Evolutionary conservation across 2,329 filamentous ascomycete genomes (phyloP).

Genomic region (Nemania diffusa): DNA sequence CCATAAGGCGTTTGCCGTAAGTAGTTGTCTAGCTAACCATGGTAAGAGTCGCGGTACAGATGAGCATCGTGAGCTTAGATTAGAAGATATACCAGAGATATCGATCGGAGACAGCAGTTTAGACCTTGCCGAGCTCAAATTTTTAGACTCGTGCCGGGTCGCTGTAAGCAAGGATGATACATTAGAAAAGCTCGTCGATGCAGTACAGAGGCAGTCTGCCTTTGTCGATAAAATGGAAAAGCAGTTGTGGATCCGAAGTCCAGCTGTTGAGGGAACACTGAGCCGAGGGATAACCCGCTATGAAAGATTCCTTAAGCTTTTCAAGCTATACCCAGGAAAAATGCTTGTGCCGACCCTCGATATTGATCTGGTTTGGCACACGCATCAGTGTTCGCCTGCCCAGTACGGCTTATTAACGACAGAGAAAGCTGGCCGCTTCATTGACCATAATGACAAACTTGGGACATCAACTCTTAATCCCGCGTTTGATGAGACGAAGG

Average conservation of each 20-base stretch:
- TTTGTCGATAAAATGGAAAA: constrained; percentile 23
- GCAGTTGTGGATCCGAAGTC: constrained; percentile 20
- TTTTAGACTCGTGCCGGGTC: constrained; percentile 7
- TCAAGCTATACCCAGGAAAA: constrained; percentile 11
- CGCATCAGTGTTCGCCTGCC: constrained; percentile 19
- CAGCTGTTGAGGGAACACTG: constrained; percentile 2
- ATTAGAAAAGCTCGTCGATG: constrained; percentile 11
- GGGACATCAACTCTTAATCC: constrained; percentile 11
- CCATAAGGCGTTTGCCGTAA: background rate
- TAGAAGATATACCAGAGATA: background rate
- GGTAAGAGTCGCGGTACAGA: background rate
- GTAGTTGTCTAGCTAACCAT: background rate
- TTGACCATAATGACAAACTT: constrained; percentile 22
- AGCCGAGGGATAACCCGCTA: constrained; percentile 4
- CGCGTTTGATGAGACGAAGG: constrained; percentile 10
- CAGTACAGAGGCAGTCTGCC: constrained; percentile 20
- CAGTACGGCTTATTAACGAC: background rate
- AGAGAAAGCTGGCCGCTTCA: constrained; percentile 13
- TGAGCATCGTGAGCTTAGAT: background rate
- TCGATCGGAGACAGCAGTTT: background rate
- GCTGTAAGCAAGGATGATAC: constrained; percentile 3
- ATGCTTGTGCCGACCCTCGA: constrained; percentile 24
- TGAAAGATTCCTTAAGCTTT: constrained; percentile 20
- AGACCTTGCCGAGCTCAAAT: background rate
- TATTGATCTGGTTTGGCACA: constrained; percentile 24